Percentiles rank a stretch among this genome's conserved stretches.
Evolutionary conservation across 805 yeast genomes (phyloP).

Genomic region (Pichia pseudocactophila): DNA sequence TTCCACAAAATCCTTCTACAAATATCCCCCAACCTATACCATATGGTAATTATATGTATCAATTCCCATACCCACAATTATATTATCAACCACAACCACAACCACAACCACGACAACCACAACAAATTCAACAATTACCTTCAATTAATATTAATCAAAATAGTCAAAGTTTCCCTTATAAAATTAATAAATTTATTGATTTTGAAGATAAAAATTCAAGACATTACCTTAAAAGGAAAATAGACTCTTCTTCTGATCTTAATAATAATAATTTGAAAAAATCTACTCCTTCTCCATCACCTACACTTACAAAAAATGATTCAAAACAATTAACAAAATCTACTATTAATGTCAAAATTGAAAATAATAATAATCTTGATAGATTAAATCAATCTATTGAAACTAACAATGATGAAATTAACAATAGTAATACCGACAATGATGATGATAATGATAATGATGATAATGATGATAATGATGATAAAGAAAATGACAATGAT

Average conservation of each 20-base stretch:
- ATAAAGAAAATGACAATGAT: neutral
- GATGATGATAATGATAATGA: neutral
- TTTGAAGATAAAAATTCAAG: conserved; percentile 5
- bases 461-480: neutral
- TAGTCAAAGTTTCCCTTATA: neutral
- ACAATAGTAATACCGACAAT: neutral
- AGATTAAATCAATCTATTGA: too few relatives aligned
- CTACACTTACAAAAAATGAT: too few relatives aligned
- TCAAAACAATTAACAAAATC: too few relatives aligned
- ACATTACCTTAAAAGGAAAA: conserved; percentile 2
- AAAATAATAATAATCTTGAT: neutral
- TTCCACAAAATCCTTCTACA: neutral
- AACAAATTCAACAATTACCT: conserved; percentile 5
- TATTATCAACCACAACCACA: conserved; percentile 14
- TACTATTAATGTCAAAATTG: neutral
- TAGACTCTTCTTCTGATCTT: neutral
- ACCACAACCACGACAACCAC: conserved; percentile 17
- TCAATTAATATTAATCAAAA: conserved; percentile 7
- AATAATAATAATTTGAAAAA: neutral
- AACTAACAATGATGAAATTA: too few relatives aligned
- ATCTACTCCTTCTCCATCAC: too few relatives aligned
- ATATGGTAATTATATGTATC: neutral
- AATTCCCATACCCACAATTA: neutral
- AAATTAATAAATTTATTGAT: conserved; percentile 2
- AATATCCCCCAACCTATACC: too few relatives aligned